phyloP scores from a whole-genome alignment of 2,329 filamentous ascomycete species.

The Elsinoe ampelina region DNA sequence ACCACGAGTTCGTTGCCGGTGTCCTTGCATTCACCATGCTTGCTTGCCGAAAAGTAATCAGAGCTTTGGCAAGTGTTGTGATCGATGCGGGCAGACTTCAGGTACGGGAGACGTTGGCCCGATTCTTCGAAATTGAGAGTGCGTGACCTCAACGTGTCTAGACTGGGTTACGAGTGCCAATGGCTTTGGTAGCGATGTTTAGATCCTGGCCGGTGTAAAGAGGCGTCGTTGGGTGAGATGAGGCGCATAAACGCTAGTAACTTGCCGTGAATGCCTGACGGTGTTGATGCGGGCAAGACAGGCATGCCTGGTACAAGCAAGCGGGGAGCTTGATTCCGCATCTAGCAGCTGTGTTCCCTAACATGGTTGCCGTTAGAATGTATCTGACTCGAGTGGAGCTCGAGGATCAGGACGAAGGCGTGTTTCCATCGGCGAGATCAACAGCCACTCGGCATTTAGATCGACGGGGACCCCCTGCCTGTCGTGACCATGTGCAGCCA shows the following conservation, averaged over 20 bases:
- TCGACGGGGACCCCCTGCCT: background rate
- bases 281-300: background rate
- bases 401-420: background rate
- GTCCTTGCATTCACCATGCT: background rate
- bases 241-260: background rate
- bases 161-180: background rate
- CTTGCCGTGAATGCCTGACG: background rate
- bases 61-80: background rate
- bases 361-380: background rate
- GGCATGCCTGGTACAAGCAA: background rate
- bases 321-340: background rate
- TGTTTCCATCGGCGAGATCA: background rate
- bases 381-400: conserved; percentile 3
- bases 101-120: background rate
- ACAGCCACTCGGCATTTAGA: conserved; percentile 1
- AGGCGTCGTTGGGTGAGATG: background rate
- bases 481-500: background rate
- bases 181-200: background rate
- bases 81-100: background rate
- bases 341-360: background rate
- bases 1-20: background rate
- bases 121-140: no score
- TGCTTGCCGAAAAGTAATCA: background rate
- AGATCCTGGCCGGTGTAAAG: background rate
- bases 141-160: background rate